phyloP scores from a whole-genome alignment of 345 rosid genomes.

The Reutealis trisperma region DNA sequence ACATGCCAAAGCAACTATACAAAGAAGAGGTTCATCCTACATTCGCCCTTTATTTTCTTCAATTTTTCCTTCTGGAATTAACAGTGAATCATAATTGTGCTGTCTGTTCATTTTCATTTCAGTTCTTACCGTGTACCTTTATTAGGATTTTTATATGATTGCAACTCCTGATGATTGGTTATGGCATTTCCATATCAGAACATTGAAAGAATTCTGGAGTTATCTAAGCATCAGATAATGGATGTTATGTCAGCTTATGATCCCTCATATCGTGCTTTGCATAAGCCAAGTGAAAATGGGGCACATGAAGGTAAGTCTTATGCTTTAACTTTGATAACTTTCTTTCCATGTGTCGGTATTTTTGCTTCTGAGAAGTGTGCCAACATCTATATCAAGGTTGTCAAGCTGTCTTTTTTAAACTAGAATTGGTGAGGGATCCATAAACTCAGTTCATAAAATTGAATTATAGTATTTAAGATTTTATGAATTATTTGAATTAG shows the following conservation, averaged over 20 bases:
- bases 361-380: neutral
- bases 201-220: conserved; percentile 95
- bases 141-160: conserved; percentile 1
- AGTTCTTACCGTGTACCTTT: neutral
- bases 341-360: conserved; percentile 10
- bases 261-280: conserved; percentile 81
- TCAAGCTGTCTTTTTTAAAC: neutral
- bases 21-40: conserved; percentile 77
- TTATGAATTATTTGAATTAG: neutral
- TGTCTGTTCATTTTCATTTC: conserved; percentile 5
- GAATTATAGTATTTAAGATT: neutral
- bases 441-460: neutral
- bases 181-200: conserved; percentile 47
- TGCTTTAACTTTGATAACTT: conserved; percentile 16
- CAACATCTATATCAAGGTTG: neutral
- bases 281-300: conserved; percentile 74
- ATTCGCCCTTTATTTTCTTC: conserved; percentile 17
- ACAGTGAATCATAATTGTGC: conserved; percentile 4
- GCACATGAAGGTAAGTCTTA: conserved; percentile 67
- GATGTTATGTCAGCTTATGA: conserved; percentile 91
- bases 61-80: conserved; percentile 1
- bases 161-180: conserved; percentile 16
- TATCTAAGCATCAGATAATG: conserved; percentile 84
- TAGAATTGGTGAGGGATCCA: neutral
- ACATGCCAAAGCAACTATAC: conserved; percentile 96